phyloP scores from a whole-genome alignment of 257 asterid species.

The Orobanche coerulescens region DNA sequence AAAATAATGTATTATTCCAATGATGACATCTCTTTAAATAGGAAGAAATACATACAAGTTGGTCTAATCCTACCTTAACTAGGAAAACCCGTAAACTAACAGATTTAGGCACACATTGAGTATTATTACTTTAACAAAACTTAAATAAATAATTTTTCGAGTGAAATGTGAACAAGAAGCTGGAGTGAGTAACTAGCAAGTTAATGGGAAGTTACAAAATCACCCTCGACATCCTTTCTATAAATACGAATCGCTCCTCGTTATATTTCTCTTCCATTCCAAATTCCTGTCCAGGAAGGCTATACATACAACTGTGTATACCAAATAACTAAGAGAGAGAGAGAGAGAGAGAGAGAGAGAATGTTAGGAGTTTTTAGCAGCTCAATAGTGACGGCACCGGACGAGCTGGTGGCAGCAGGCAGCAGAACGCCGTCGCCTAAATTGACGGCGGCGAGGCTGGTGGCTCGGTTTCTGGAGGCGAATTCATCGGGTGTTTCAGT shows the following conservation, averaged over 20 bases:
- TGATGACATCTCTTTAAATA: too few relatives aligned
- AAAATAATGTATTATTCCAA: too few relatives aligned
- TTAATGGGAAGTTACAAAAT: slow-evolving; percentile 33
- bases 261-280: slow-evolving; percentile 24
- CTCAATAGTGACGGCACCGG: slow-evolving; percentile 81
- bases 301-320: background rate
- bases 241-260: slow-evolving; percentile 30
- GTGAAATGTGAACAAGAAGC: too few relatives aligned
- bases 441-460: slow-evolving; percentile 69
- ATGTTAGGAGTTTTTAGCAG: slow-evolving; percentile 94
- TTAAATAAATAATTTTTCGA: too few relatives aligned
- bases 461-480: slow-evolving; percentile 57
- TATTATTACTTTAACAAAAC: too few relatives aligned
- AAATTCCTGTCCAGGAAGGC: slow-evolving; percentile 14
- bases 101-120: too few relatives aligned
- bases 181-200: too few relatives aligned
- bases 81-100: too few relatives aligned
- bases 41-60: too few relatives aligned
- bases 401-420: slow-evolving; percentile 96
- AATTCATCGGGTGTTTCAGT: slow-evolving; percentile 70
- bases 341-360: slow-evolving; percentile 22
- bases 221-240: slow-evolving; percentile 33
- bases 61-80: too few relatives aligned
- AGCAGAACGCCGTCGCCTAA: slow-evolving; percentile 98
- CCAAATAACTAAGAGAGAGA: too few relatives aligned